Percentiles rank a stretch among this genome's conserved stretches.
Evolutionary conservation across 176 grass and related monocot genomes (phyloP).

Genomic region (Lolium rigidum): DNA sequence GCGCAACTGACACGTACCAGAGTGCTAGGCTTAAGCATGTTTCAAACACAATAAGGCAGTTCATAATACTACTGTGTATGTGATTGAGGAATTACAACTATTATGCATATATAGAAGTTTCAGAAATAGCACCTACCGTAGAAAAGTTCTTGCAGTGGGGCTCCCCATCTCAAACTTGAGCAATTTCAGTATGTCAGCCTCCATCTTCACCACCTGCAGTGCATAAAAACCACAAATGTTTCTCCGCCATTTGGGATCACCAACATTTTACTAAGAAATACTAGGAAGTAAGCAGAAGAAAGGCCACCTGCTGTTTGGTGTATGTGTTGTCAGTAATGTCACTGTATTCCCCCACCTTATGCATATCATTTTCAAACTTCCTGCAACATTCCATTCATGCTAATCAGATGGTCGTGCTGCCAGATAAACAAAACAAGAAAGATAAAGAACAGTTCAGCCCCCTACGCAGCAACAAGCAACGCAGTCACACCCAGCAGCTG

Average conservation of each 20-base stretch:
- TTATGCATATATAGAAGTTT: neutral
- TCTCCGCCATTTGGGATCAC: neutral
- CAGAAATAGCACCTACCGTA: slow-evolving; percentile 41
- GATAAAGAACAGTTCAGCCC: slow-evolving; percentile 3
- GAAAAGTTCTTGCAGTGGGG: slow-evolving; percentile 63
- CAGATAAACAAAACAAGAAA: slow-evolving; percentile 13
- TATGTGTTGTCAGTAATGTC: slow-evolving; percentile 43
- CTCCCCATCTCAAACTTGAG: slow-evolving; percentile 50
- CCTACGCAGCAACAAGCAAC: slow-evolving; percentile 63
- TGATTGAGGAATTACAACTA: slow-evolving; percentile 26
- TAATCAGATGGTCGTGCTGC: neutral
- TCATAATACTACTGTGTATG: slow-evolving; percentile 6
- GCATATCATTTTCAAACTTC: slow-evolving; percentile 60
- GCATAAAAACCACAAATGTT: slow-evolving; percentile 19
- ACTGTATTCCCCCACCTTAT: slow-evolving; percentile 19
- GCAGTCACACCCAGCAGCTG: slow-evolving; percentile 51
- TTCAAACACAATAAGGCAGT: neutral
- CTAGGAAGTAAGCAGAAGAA: neutral
- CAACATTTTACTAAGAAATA: slow-evolving; percentile 24
- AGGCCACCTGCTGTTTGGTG: slow-evolving; percentile 53
- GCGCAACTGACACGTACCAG: neutral
- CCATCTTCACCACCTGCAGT: slow-evolving; percentile 59
- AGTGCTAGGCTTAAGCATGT: neutral
- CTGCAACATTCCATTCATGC: slow-evolving; percentile 42
- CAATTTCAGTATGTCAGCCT: slow-evolving; percentile 49